phyloP scores from a whole-genome alignment of 441 rosid species.

The Bocquillonia castaneifolia region DNA sequence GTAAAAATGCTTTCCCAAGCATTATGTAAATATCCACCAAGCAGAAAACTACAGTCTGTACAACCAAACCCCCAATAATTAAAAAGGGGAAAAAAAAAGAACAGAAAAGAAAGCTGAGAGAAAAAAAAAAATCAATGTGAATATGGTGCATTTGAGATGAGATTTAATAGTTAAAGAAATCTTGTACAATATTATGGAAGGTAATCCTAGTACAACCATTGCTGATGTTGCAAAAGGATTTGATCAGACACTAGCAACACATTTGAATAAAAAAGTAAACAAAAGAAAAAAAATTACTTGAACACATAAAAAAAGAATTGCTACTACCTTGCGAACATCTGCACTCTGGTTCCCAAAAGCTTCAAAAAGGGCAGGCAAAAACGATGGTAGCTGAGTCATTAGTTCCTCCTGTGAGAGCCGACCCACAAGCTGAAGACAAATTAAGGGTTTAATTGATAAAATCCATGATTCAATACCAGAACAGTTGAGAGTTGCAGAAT shows the following conservation, averaged over 20 bases:
- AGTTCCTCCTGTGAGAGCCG: conserved; percentile 85
- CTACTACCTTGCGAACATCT: conserved; percentile 88
- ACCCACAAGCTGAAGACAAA: conserved; percentile 69
- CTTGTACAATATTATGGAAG: background rate
- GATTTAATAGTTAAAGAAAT: background rate
- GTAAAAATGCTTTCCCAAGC: conserved; percentile 95
- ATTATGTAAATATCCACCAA: conserved; percentile 94
- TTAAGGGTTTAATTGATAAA: conserved; percentile 4
- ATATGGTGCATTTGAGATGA: background rate
- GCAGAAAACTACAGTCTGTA: conserved; percentile 96
- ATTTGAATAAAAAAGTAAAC: background rate
- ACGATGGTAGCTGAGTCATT: conserved; percentile 75
- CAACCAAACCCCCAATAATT: conserved; percentile 13
- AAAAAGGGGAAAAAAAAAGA: background rate
- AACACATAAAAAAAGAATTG: background rate
- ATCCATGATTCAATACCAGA: background rate
- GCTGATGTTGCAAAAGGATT: no score
- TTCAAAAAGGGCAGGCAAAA: conserved; percentile 89
- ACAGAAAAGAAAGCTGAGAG: background rate
- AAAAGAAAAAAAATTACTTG: background rate
- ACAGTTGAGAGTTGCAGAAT: background rate
- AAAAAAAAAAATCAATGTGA: no score
- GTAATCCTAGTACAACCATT: background rate
- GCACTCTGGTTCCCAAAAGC: conserved; percentile 97
- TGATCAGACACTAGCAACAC: background rate